A percentile compares a stretch with the other conserved stretches of the same genome.
phyloP scores from a whole-genome alignment of 306 rosid species.

The Cicer judaicum region DNA sequence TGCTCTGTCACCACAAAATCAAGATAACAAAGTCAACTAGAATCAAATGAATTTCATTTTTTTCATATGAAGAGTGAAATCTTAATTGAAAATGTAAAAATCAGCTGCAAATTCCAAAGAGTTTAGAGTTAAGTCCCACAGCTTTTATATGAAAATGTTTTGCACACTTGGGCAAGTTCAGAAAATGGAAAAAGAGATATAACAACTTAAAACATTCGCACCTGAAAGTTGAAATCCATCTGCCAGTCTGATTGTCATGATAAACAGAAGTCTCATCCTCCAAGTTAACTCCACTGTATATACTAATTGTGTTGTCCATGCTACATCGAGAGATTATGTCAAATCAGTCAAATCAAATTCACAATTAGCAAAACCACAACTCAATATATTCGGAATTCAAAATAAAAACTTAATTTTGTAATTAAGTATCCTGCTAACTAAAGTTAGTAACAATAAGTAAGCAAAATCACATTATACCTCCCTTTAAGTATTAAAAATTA shows the following conservation, averaged over 20 bases:
- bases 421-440: neutral
- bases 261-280: conserved; percentile 51
- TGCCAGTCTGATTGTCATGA: conserved; percentile 70
- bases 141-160: neutral
- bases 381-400: neutral
- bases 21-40: conserved; percentile 16
- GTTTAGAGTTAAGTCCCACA: neutral
- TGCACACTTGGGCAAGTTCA: neutral
- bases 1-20: conserved; percentile 65
- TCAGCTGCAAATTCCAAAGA: neutral
- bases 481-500: conserved; percentile 16
- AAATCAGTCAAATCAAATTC: conserved; percentile 25
- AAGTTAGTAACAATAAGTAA: conserved; percentile 14
- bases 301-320: conserved; percentile 67
- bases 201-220: conserved; percentile 36
- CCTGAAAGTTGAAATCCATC: conserved; percentile 86
- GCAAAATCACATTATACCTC: neutral
- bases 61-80: conserved; percentile 6
- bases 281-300: conserved; percentile 67
- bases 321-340: conserved; percentile 52
- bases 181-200: conserved; percentile 22
- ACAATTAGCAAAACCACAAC: neutral
- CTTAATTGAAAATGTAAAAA: conserved; percentile 28
- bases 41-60: neutral
- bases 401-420: conserved; percentile 5